These are phyloP conservation scores for Trichoderma gracile DNA, from an alignment of 2,329 filamentous ascomycete genomes.

Conservation along the genomic window DNA sequence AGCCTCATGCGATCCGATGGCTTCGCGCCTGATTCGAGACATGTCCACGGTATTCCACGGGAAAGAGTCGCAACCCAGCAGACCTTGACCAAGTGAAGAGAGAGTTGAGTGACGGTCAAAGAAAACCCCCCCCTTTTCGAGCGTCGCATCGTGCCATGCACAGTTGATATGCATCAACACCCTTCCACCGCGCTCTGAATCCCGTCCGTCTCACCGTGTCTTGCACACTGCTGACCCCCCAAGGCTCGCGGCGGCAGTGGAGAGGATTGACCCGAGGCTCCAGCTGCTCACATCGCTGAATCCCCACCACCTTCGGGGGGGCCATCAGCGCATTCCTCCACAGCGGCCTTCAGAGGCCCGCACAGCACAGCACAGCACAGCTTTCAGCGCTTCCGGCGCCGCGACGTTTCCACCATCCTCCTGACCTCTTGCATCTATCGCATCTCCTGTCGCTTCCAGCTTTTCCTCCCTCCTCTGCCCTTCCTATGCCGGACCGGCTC, in stretches of 20 bases:
- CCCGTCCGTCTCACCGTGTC: neutral
- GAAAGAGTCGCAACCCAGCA: too few relatives aligned
- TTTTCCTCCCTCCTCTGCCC: neutral
- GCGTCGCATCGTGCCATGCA: neutral
- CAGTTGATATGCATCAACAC: neutral
- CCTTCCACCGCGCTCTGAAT: neutral
- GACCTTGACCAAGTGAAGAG: too few relatives aligned
- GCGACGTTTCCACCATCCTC: conserved; percentile 2
- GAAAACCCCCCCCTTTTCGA: too few relatives aligned
- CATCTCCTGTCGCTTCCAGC: conserved; percentile 1
- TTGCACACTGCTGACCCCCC: neutral
- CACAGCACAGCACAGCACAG: neutral
- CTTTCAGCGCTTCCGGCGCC: conserved; percentile 15
- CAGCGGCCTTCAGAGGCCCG: conserved; percentile 16
- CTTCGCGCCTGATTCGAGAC: too few relatives aligned
- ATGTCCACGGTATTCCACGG: too few relatives aligned
- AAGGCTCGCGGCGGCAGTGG: conserved; percentile 12
- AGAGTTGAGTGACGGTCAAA: too few relatives aligned
- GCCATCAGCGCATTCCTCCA: conserved; percentile 6
- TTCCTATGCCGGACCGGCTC: conserved; percentile 1
- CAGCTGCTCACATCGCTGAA: neutral
- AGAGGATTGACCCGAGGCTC: conserved; percentile 20
- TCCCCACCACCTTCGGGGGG: conserved; percentile 11
- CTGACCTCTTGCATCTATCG: conserved; percentile 3
- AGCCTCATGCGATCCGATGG: too few relatives aligned